Conservation (phyloP, 2,329 filamentous ascomycete species). For the Aspergillus fischeri region DNA sequence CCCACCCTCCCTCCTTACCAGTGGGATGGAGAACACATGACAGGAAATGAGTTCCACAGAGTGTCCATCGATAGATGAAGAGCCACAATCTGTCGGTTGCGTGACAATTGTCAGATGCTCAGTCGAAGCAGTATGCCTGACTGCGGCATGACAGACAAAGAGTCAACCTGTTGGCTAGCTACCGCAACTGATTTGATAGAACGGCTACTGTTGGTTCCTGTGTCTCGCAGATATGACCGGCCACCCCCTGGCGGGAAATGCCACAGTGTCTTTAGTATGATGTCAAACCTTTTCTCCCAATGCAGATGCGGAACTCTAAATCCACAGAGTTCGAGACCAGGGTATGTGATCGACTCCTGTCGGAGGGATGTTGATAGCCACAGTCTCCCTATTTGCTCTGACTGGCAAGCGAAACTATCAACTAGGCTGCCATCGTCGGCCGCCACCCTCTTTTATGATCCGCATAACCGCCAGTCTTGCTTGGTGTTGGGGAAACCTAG, state of each 20-base stretch:
- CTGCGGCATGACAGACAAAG: conserved; percentile 19
- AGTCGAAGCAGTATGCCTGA: conserved; percentile 8
- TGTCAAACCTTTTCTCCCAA: conserved; percentile 19
- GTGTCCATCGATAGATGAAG: conserved; percentile 9
- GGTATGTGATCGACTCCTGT: conserved; percentile 9
- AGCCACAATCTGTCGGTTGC: conserved; percentile 5
- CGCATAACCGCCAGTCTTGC: conserved; percentile 25
- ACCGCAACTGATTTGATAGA: conserved; percentile 21
- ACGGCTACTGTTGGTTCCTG: conserved; percentile 9
- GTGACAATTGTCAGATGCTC: conserved; percentile 22
- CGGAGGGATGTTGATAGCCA: conserved; percentile 11
- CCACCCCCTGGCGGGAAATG: conserved; percentile 5
- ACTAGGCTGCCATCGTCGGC: conserved; percentile 13
- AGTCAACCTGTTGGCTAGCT: conserved; percentile 17
- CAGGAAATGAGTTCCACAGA: conserved; percentile 4
- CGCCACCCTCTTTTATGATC: conserved; percentile 21
- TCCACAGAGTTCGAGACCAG: conserved; percentile 11
- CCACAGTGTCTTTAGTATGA: conserved; percentile 18
- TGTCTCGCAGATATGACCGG: conserved; percentile 17
- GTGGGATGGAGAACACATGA: conserved; percentile 9
- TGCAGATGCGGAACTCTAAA: conserved; percentile 19
- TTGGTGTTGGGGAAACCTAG: conserved; percentile 19
- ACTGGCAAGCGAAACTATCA: conserved; percentile 6
- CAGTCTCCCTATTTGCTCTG: conserved; percentile 6
- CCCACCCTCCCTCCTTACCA: not conserved